These are phyloP conservation scores for Quambalaria eucalypti DNA, from an alignment of 1,284 basidiomycete species.

Conservation along the genomic window DNA sequence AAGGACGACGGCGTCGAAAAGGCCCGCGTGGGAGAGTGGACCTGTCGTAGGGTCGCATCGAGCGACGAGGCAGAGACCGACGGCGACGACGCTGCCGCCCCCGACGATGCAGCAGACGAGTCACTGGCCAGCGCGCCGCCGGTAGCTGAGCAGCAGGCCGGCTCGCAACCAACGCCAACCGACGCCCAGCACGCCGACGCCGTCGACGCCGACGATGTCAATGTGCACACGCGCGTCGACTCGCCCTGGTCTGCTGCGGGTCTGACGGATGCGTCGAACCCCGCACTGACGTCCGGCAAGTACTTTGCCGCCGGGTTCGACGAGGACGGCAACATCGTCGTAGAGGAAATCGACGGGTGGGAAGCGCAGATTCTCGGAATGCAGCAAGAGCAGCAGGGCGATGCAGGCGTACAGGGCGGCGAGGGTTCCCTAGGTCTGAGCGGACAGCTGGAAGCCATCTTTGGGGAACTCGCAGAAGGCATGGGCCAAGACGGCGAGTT, in stretches of 20 bases:
- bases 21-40: neutral
- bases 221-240: neutral
- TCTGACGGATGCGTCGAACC: neutral
- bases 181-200: too few relatives aligned
- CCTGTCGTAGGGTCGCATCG: neutral
- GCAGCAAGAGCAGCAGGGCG: neutral
- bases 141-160: neutral
- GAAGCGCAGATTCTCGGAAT: neutral
- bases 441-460: neutral
- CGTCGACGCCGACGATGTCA: neutral
- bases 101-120: neutral
- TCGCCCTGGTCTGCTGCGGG: too few relatives aligned
- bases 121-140: neutral
- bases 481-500: neutral
- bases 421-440: neutral
- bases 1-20: conserved; percentile 13
- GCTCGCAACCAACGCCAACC: neutral
- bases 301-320: neutral
- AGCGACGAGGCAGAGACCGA: too few relatives aligned
- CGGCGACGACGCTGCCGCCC: too few relatives aligned
- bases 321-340: neutral
- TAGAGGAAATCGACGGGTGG: neutral
- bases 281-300: neutral
- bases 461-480: neutral
- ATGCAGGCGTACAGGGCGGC: neutral